Base-by-base conservation (phyloP, 75 land plant species). In the Gnetum montanum region DNA sequence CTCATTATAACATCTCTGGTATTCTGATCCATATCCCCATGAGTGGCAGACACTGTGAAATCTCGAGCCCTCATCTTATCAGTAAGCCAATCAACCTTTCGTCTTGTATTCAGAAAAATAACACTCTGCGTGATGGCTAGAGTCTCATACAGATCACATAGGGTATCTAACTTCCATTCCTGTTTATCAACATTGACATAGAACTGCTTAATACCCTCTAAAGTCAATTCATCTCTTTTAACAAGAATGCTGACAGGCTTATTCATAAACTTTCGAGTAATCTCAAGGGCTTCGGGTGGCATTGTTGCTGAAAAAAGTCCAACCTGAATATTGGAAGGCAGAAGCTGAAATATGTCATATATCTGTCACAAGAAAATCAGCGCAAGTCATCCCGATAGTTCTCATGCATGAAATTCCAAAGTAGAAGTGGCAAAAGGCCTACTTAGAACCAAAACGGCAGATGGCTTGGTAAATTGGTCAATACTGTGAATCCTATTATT, bases 1-100 rank as follows among this genome's bases (percentile, higher is more conserved):
- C 80, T 59, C 80, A 77, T 77, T 34, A 77, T 77, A 30, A 77
- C 68, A 38, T 77, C 80, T 19, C 80, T 64, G 36, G 80, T 77
- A 43, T 77, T 77, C 58, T 77, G 80, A 57, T 77, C 80, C 80
- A 77, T 77, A 47, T 77, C 80, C 29, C 80, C 80, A 47, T 77
- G 80, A 11, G 80, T 77, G 2, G 80, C 80, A 18, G 80, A 77
- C 7, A 77, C 80, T 7, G 80, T 77, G 43, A 73, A 78, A 49
- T 77, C 80, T 29, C 80, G 71, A 43, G 69, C 66, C 30, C 78
- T 48, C 80, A 77, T 77, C 58, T 77, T 74, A 59, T 77, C 80
- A 8, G 80, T 77, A 6, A 77, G 48, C 80, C 80, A 77, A 31
- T 77, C 80, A 31, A 77, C 80, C 68, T 77, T 77, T 19, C 79